A percentile compares a stretch with the other conserved stretches of the same genome.
Evolutionary conservation across 2,329 filamentous ascomycete species (phyloP).

Genomic region (Aspergillus tubingensis): DNA sequence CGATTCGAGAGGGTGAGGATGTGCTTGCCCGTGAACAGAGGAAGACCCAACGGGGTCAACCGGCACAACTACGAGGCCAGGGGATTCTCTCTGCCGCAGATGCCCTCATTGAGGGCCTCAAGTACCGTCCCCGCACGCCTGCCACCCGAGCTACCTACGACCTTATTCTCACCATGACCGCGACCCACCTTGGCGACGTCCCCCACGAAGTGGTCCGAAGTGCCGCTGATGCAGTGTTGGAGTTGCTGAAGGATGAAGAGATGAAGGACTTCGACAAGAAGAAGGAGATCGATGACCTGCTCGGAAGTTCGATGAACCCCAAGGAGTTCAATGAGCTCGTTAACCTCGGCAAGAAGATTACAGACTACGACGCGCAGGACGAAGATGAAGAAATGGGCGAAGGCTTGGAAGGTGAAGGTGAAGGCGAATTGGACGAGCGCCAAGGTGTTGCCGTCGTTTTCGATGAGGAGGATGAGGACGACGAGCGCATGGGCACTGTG

Average conservation of each 20-base stretch:
- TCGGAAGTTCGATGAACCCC: constrained; percentile 77
- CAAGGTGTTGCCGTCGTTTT: constrained; percentile 98
- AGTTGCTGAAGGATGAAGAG: constrained; percentile 91
- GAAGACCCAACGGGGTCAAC: constrained; percentile 78
- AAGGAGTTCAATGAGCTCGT: constrained; percentile 97
- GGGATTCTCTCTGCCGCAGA: constrained; percentile 84
- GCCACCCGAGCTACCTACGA: constrained; percentile 93
- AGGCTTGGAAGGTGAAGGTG: constrained; percentile 65
- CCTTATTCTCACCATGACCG: constrained; percentile 87
- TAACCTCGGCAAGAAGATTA: constrained; percentile 97
- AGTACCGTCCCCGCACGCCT: constrained; percentile 86
- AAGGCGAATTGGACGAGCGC: constrained; percentile 81
- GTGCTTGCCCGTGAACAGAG: constrained; percentile 80
- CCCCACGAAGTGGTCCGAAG: constrained; percentile 88
- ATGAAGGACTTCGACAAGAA: constrained; percentile 98
- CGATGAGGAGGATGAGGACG: constrained; percentile 85
- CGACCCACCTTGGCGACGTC: constrained; percentile 86
- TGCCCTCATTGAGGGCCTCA: constrained; percentile 84
- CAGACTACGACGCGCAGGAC: constrained; percentile 94
- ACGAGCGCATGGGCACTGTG: constrained; percentile 74
- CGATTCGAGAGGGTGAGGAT: constrained; percentile 77
- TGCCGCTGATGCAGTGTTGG: constrained; percentile 86
- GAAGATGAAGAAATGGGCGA: constrained; percentile 86
- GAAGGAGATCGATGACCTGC: constrained; percentile 90
- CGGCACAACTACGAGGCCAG: constrained; percentile 67